Percentiles rank a stretch among this genome's conserved stretches.
Evolutionary conservation across 306 rosid species (phyloP).

Genomic region (Vigna mungo): DNA sequence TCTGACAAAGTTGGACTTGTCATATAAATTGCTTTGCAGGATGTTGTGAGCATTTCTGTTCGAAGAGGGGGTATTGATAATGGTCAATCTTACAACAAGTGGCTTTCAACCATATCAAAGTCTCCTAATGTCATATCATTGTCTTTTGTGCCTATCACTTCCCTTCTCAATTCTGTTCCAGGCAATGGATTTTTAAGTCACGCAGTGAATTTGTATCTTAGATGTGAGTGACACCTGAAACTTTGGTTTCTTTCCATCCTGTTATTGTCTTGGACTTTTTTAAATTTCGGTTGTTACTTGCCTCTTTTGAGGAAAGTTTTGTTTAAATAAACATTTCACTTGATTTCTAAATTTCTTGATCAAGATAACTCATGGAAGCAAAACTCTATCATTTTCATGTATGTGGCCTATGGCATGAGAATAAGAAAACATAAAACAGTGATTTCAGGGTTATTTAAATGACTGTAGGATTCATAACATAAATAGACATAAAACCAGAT

Average conservation of each 20-base stretch:
- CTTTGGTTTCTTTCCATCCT: neutral
- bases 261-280: neutral
- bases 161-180: constrained; percentile 68
- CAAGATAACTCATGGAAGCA: neutral
- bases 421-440: neutral
- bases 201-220: constrained; percentile 84
- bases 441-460: neutral
- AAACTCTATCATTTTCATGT: neutral
- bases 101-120: constrained; percentile 87
- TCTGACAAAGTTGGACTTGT: constrained; percentile 23
- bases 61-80: constrained; percentile 80
- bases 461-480: neutral
- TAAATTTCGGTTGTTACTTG: neutral
- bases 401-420: neutral
- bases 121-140: constrained; percentile 76
- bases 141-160: constrained; percentile 90
- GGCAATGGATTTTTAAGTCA: constrained; percentile 89
- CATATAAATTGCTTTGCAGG: constrained; percentile 54
- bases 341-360: neutral
- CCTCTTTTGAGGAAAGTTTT: neutral
- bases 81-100: constrained; percentile 69
- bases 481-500: neutral
- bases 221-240: constrained; percentile 68
- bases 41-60: constrained; percentile 56
- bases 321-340: neutral